Evolutionary conservation across 116 monocot species (phyloP).

Genomic region (Dioscorea cayenensis): DNA sequence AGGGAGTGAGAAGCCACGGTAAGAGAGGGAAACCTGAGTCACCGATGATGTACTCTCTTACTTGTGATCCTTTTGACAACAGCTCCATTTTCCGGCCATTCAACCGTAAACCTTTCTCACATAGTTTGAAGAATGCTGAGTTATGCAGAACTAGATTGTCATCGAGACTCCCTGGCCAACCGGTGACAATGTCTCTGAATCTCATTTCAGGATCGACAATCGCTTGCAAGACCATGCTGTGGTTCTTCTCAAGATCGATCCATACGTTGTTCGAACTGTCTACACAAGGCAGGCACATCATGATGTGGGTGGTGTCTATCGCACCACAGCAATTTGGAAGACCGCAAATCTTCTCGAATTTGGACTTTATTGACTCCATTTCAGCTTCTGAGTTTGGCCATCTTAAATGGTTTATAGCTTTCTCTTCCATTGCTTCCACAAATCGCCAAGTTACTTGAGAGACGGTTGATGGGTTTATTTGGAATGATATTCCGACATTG

Average conservation of each 20-base stretch:
- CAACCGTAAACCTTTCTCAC: conserved; percentile 55
- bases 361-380: conserved; percentile 48
- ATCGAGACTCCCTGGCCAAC: conserved; percentile 85
- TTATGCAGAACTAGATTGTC: conserved; percentile 43
- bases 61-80: conserved; percentile 42
- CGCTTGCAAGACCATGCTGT: conserved; percentile 87
- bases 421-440: conserved; percentile 80
- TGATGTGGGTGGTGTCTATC: conserved; percentile 80
- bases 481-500: conserved; percentile 55
- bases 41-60: conserved; percentile 72
- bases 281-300: conserved; percentile 69
- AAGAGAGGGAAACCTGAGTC: conserved; percentile 69
- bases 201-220: conserved; percentile 79
- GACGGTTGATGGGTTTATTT: conserved; percentile 73
- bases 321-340: conserved; percentile 85
- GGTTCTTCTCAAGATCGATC: conserved; percentile 68
- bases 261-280: conserved; percentile 61
- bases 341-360: conserved; percentile 63
- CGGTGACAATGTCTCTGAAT: conserved; percentile 72
- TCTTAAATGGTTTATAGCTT: conserved; percentile 56
- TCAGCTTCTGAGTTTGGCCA: conserved; percentile 59
- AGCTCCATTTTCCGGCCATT: conserved; percentile 35
- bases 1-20: conserved; percentile 85
- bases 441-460: conserved; percentile 92
- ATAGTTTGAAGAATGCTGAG: conserved; percentile 71